Evolutionary conservation across 805 yeast genomes (phyloP).

Genomic region (Metschnikowia amazonensis): DNA sequence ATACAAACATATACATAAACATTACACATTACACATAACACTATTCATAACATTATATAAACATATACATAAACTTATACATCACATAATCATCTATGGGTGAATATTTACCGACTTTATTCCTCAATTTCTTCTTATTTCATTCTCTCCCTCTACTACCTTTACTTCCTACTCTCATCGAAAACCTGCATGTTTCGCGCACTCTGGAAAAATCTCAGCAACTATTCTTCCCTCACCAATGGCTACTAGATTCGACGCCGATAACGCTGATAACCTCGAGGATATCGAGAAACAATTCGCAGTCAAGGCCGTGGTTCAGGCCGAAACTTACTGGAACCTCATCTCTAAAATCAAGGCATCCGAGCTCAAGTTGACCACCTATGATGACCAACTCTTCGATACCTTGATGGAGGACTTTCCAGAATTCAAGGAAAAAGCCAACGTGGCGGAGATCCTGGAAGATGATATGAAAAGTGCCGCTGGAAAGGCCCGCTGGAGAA

Average conservation of each 20-base stretch:
- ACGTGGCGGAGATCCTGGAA: slow-evolving; percentile 60
- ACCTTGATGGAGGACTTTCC: slow-evolving; percentile 72
- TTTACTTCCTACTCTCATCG: too few species aligned
- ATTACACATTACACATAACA: too few species aligned
- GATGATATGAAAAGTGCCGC: slow-evolving; percentile 72
- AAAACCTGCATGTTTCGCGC: too few species aligned
- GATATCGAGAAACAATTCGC: slow-evolving; percentile 97
- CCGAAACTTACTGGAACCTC: slow-evolving; percentile 88
- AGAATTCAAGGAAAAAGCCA: slow-evolving; percentile 66
- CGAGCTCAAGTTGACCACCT: slow-evolving; percentile 64
- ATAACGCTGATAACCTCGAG: slow-evolving; percentile 89
- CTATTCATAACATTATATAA: too few species aligned
- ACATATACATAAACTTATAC: too few species aligned
- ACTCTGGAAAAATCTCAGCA: slow-evolving; percentile 1
- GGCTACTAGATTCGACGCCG: slow-evolving; percentile 65
- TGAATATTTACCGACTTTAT: too few species aligned
- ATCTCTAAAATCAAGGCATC: slow-evolving; percentile 75
- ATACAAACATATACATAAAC: too few species aligned
- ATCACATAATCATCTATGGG: too few species aligned
- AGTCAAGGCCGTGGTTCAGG: slow-evolving; percentile 93
- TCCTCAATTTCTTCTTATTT: too few species aligned
- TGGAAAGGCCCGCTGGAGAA: slow-evolving; percentile 91
- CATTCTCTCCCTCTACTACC: too few species aligned
- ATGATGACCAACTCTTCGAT: slow-evolving; percentile 66
- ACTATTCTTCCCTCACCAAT: slow-evolving; percentile 16